Evolutionary conservation across 1,284 basidiomycete genomes (phyloP).

Genomic region (Peniophora sp.): DNA sequence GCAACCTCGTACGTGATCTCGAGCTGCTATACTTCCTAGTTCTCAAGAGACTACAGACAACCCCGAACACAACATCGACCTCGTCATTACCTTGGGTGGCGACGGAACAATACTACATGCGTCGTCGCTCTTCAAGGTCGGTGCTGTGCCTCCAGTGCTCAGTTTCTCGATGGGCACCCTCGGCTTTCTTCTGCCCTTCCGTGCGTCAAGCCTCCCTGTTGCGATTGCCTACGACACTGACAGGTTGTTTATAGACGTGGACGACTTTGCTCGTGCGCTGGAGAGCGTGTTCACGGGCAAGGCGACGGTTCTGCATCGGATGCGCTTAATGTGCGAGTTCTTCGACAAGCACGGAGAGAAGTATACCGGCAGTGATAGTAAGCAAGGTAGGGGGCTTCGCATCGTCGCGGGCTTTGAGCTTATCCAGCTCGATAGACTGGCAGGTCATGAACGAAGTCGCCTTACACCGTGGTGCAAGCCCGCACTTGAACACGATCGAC

Average conservation of each 20-base stretch:
- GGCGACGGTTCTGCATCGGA: constrained; percentile 77
- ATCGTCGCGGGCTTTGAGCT: background rate
- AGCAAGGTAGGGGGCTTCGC: constrained; percentile 38
- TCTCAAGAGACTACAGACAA: constrained; percentile 34
- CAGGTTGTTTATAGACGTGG: constrained; percentile 55
- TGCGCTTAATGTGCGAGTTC: constrained; percentile 80
- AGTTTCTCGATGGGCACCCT: constrained; percentile 96
- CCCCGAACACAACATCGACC: constrained; percentile 59
- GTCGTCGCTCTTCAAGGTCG: constrained; percentile 83
- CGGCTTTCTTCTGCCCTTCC: constrained; percentile 91
- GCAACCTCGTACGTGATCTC: constrained; percentile 39
- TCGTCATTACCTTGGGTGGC: constrained; percentile 89
- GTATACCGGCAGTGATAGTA: constrained; percentile 28
- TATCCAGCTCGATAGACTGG: constrained; percentile 49
- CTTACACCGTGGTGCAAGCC: constrained; percentile 84
- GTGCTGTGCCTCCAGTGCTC: constrained; percentile 88
- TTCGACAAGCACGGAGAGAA: constrained; percentile 51
- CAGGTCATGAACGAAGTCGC: constrained; percentile 98
- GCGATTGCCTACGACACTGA: background rate
- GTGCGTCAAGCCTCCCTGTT: constrained; percentile 39
- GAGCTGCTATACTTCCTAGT: constrained; percentile 7
- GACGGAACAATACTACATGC: constrained; percentile 96
- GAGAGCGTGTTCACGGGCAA: constrained; percentile 69
- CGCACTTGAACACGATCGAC: constrained; percentile 91
- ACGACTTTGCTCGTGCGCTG: constrained; percentile 74